Evolutionary conservation across 1,284 basidiomycete genomes (phyloP).

Genomic region (Pyrrhoderma lamaoense): DNA sequence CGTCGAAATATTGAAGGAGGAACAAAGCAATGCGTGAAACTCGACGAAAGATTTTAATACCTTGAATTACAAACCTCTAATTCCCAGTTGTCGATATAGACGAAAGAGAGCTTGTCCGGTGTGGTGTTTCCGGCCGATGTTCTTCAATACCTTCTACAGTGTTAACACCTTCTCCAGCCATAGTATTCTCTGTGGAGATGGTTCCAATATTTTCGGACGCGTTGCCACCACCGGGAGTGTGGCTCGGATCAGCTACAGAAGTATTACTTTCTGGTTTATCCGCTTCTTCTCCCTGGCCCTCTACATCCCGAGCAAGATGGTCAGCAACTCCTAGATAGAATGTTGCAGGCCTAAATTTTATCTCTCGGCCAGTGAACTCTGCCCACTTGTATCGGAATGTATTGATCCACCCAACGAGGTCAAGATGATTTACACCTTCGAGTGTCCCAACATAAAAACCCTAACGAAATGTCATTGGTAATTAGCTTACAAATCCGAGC

Average conservation of each 20-base stretch:
- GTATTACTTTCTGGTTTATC: no score
- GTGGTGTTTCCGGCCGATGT: slow-evolving; percentile 5
- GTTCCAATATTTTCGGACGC: no score
- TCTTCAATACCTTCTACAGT: slow-evolving; percentile 15
- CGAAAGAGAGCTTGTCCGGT: background rate
- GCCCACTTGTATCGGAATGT: slow-evolving; percentile 81
- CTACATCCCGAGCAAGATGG: slow-evolving; percentile 59
- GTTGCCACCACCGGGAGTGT: no score
- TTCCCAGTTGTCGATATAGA: background rate
- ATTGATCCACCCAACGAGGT: slow-evolving; percentile 83
- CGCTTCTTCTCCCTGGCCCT: slow-evolving; percentile 30
- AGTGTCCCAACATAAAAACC: slow-evolving; percentile 84
- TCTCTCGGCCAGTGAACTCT: slow-evolving; percentile 79
- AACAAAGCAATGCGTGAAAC: no score
- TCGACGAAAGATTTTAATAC: no score
- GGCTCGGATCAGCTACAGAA: no score
- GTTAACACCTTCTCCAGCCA: no score
- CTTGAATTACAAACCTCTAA: background rate
- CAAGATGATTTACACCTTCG: slow-evolving; percentile 85
- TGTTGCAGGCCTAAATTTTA: slow-evolving; percentile 82
- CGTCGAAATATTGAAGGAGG: no score
- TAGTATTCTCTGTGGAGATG: no score
- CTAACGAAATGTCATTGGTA: no score
- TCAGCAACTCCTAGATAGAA: slow-evolving; percentile 83
- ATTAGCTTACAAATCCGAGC: slow-evolving; percentile 1